A percentile compares a stretch with the other conserved stretches of the same genome.
These are phyloP conservation scores for Abelmoschus esculentus DNA, from an alignment of 345 rosid species.

Conservation along the genomic window DNA sequence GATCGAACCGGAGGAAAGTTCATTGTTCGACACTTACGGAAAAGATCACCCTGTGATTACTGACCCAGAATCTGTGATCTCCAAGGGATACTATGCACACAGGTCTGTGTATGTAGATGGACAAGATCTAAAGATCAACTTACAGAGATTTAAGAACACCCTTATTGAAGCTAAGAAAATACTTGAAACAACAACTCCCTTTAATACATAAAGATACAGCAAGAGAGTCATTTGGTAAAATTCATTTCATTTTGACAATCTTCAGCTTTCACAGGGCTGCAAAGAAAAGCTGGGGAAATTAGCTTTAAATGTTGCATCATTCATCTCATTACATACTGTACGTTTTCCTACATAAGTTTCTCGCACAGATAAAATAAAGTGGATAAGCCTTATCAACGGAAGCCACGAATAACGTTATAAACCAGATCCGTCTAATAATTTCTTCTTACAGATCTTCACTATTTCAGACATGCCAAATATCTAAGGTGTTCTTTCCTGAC, in stretches of 20 bases:
- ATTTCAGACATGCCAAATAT: neutral
- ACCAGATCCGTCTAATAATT: too few species aligned
- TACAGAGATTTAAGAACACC: conserved; percentile 24
- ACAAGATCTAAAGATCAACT: conserved; percentile 26
- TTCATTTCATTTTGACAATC: neutral
- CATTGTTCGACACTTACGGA: conserved; percentile 19
- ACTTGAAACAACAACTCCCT: neutral
- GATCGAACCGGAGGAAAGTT: conserved; percentile 34
- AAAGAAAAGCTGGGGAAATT: too few species aligned
- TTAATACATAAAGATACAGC: neutral
- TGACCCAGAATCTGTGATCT: conserved; percentile 16
- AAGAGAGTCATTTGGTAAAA: neutral
- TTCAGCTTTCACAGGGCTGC: too few species aligned
- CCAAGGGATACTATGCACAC: conserved; percentile 20
- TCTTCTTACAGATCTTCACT: too few species aligned
- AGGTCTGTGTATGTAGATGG: conserved; percentile 24
- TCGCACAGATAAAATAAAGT: too few species aligned
- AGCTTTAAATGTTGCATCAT: too few species aligned
- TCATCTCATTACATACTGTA: too few species aligned
- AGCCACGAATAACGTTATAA: too few species aligned
- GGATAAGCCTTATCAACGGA: too few species aligned
- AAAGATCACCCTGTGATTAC: conserved; percentile 27
- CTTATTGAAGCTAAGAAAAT: conserved; percentile 20
- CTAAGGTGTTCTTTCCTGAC: neutral
- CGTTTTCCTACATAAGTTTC: too few species aligned